Conservation (phyloP, 2,329 filamentous ascomycete species). For the Dryadomyces quercivorus region DNA sequence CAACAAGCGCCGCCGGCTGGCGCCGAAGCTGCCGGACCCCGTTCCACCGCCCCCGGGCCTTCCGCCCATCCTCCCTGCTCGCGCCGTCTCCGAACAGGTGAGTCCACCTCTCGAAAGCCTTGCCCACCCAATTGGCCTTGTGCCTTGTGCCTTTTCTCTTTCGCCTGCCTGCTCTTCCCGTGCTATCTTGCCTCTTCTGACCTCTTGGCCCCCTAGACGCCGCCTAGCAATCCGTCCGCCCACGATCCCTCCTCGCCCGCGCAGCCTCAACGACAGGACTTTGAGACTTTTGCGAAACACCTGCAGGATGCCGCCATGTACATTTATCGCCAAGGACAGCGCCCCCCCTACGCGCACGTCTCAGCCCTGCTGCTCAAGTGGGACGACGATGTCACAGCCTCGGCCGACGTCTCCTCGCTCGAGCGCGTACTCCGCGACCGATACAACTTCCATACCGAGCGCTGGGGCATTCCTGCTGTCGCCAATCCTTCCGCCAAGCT, state of each 20-base stretch:
- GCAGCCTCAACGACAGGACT: constrained; percentile 40
- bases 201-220: not conserved
- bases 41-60: constrained; percentile 5
- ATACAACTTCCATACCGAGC: constrained; percentile 48
- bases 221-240: not conserved
- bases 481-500: constrained; percentile 49
- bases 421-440: constrained; percentile 46
- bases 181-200: too few species aligned
- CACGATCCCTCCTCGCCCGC: constrained; percentile 4
- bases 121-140: not conserved
- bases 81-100: constrained; percentile 11
- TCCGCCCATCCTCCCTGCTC: constrained; percentile 9
- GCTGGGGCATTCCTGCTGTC: constrained; percentile 48
- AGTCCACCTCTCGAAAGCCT: not conserved
- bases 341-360: constrained; percentile 42
- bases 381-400: constrained; percentile 45
- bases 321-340: constrained; percentile 51
- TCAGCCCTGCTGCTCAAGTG: constrained; percentile 50
- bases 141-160: too few species aligned
- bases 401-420: constrained; percentile 40
- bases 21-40: constrained; percentile 17
- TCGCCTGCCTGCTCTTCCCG: too few species aligned
- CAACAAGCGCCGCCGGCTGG: constrained; percentile 17
- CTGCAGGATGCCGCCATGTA: constrained; percentile 57
- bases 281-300: constrained; percentile 55